Conservation (phyloP, 495 filamentous ascomycete species). For the Amorphotheca resinae region DNA sequence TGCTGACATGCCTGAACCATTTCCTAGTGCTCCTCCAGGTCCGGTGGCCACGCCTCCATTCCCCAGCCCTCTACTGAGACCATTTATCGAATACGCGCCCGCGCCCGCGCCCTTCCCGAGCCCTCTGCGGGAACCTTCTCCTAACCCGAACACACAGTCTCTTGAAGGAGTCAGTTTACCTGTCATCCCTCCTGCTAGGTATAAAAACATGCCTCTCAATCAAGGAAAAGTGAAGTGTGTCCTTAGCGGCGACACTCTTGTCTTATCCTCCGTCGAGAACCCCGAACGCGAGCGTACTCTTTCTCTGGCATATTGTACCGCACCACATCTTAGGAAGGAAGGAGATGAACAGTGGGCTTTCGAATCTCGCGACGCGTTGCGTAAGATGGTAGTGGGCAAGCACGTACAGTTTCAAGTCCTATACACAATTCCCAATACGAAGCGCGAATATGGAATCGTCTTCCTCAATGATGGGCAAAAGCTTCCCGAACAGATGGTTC, state of each 20-base stretch:
- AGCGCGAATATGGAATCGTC: slow-evolving; percentile 78
- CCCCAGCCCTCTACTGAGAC: slow-evolving; percentile 3
- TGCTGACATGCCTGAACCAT: slow-evolving; percentile 19
- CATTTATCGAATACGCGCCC: neutral
- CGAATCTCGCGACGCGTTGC: slow-evolving; percentile 83
- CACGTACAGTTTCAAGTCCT: slow-evolving; percentile 69
- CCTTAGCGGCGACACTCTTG: slow-evolving; percentile 80
- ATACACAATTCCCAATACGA: slow-evolving; percentile 72
- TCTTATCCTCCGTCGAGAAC: slow-evolving; percentile 64
- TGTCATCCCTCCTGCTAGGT: slow-evolving; percentile 9
- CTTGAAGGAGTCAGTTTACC: slow-evolving; percentile 1
- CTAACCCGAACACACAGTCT: neutral
- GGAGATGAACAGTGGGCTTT: slow-evolving; percentile 88
- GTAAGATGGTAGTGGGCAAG: slow-evolving; percentile 74
- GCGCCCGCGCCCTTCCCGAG: no score
- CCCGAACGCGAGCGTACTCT: slow-evolving; percentile 66
- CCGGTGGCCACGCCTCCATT: neutral
- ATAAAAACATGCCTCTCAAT: slow-evolving; percentile 23
- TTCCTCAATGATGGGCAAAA: slow-evolving; percentile 57
- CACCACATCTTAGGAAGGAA: slow-evolving; percentile 74
- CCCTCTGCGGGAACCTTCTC: no score
- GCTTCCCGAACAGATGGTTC: slow-evolving; percentile 66
- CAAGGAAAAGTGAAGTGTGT: slow-evolving; percentile 84
- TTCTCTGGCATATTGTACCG: slow-evolving; percentile 82
- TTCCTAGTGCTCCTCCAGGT: slow-evolving; percentile 10